These are phyloP conservation scores for Boletus mariae DNA, from an alignment of 1,284 basidiomycete genomes.

Conservation along the genomic window DNA sequence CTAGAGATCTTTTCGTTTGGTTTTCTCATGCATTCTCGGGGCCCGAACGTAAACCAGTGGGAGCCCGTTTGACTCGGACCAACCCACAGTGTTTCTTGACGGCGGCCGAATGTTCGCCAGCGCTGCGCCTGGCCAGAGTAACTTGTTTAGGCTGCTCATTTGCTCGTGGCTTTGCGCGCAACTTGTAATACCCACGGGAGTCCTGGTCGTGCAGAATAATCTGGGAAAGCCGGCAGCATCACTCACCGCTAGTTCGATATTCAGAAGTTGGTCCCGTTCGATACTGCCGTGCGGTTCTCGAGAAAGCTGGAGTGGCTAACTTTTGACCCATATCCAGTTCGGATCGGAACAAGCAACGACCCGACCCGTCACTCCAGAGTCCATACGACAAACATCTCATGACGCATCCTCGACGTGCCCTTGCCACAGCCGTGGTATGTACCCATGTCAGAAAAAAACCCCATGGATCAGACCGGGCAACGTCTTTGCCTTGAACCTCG, in stretches of 20 bases:
- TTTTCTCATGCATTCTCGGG: not conserved
- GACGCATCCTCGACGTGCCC: too few relatives aligned
- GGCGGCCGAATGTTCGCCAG: not conserved
- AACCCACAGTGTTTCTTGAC: not conserved
- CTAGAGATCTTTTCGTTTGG: not conserved
- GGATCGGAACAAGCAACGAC: not conserved
- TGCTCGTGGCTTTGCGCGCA: not conserved
- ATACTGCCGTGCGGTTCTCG: too few relatives aligned
- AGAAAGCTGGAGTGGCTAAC: too few relatives aligned
- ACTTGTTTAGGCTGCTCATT: not conserved
- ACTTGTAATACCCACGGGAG: too few relatives aligned
- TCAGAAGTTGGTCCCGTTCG: too few relatives aligned
- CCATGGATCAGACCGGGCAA: too few relatives aligned
- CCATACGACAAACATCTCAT: not conserved
- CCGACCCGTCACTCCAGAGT: not conserved
- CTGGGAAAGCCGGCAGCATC: too few relatives aligned
- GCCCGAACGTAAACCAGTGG: not conserved
- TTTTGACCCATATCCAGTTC: not conserved
- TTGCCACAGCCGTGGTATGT: too few relatives aligned
- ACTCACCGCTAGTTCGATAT: too few relatives aligned
- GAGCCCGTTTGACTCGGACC: not conserved
- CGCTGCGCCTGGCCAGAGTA: not conserved
- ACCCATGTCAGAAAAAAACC: too few relatives aligned
- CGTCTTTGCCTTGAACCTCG: too few relatives aligned
- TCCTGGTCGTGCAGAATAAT: too few relatives aligned